A percentile compares a stretch with the other conserved stretches of the same genome.
Conservation (phyloP, 495 filamentous ascomycete species). For the Aspergillus nanangensis region DNA sequence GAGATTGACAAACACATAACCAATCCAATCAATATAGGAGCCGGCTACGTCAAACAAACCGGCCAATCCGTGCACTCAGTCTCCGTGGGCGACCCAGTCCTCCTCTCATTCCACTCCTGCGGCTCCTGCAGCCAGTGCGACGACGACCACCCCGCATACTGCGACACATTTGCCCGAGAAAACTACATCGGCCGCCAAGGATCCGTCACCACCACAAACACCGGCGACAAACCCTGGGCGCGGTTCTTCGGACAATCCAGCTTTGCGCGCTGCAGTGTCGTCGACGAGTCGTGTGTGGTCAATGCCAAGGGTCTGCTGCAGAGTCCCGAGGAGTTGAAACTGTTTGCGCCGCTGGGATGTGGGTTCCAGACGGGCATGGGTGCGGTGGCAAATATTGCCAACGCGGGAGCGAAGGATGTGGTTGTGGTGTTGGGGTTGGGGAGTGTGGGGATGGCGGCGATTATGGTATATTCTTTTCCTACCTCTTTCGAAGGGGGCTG, state of each 20-base stretch:
- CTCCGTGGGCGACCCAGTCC: conserved; percentile 39
- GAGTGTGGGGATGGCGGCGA: conserved; percentile 30
- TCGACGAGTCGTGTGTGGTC: conserved; percentile 16
- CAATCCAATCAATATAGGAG: conserved; percentile 16
- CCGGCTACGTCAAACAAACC: conserved; percentile 34
- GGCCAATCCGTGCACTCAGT: conserved; percentile 35
- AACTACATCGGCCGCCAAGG: conserved; percentile 29
- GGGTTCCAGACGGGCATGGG: conserved; percentile 41
- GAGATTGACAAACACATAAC: not conserved
- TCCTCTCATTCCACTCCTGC: conserved; percentile 40
- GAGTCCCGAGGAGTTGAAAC: conserved; percentile 20
- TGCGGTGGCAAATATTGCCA: conserved; percentile 25
- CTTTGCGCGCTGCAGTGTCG: conserved; percentile 30
- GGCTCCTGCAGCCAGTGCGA: conserved; percentile 22
- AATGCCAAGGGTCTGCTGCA: conserved; percentile 17
- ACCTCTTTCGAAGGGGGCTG: too few relatives aligned
- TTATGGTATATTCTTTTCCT: conserved; percentile 18
- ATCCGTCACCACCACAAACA: not conserved
- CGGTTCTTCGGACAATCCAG: conserved; percentile 39
- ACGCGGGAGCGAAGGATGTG: conserved; percentile 8
- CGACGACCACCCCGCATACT: conserved; percentile 20
- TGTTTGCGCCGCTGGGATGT: conserved; percentile 39
- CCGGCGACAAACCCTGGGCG: conserved; percentile 9
- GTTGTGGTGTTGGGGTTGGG: conserved; percentile 33
- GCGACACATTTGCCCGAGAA: conserved; percentile 22